A percentile compares a stretch with the other conserved stretches of the same genome.
phyloP scores from a whole-genome alignment of 1,284 basidiomycete species.

The Sparassis latifolia region DNA sequence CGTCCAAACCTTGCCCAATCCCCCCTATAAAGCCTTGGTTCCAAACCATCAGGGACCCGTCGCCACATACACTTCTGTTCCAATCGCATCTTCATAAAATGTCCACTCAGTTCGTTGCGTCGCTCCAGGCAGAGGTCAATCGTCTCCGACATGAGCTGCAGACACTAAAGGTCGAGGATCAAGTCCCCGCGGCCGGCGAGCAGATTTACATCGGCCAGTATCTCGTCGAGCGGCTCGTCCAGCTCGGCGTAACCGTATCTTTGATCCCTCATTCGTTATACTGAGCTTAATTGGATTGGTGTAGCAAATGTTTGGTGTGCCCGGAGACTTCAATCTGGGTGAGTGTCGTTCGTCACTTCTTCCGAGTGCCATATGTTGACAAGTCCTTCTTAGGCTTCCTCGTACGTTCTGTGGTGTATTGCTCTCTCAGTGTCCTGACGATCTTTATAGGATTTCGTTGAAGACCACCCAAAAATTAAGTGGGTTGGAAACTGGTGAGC shows the following conservation, averaged over 20 bases:
- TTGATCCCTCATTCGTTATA: too few relatives aligned
- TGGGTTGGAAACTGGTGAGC: constrained; percentile 88
- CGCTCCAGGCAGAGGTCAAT: constrained; percentile 45
- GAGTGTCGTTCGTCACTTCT: constrained; percentile 5
- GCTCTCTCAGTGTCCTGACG: background rate
- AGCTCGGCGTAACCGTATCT: constrained; percentile 60
- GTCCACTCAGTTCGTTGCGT: constrained; percentile 20
- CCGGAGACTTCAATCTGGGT: constrained; percentile 90
- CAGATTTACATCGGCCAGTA: constrained; percentile 62
- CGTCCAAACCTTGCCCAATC: too few relatives aligned
- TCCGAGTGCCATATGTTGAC: background rate
- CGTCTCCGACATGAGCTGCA: constrained; percentile 50
- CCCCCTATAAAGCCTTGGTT: too few relatives aligned
- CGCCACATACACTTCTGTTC: too few relatives aligned
- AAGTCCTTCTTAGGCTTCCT: constrained; percentile 36
- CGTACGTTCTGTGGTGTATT: constrained; percentile 29
- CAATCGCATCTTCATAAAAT: constrained; percentile 1
- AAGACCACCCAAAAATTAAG: constrained; percentile 71
- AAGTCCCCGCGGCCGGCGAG: constrained; percentile 28
- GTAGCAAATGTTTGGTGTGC: constrained; percentile 79
- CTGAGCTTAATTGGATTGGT: constrained; percentile 1
- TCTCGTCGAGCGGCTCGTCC: constrained; percentile 63
- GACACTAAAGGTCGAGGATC: constrained; percentile 28
- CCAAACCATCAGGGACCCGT: too few relatives aligned
- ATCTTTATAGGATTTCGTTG: constrained; percentile 66